Conservation (phyloP, 2,329 filamentous ascomycete genomes). For the Arthrobotrys iridis region DNA sequence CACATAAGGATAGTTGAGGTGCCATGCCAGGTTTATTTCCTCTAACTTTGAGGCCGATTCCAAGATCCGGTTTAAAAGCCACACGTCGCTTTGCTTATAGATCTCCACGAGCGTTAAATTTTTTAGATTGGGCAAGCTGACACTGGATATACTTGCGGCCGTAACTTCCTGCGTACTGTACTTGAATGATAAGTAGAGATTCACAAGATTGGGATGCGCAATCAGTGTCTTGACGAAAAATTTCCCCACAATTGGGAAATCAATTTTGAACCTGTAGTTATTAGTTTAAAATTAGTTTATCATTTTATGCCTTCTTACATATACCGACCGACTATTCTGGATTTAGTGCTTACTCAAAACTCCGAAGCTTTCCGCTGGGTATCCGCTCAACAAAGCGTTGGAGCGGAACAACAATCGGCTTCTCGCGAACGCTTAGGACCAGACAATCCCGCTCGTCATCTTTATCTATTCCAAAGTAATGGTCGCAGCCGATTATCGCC, state of each 20-base stretch:
- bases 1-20: neutral
- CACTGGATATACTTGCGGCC: neutral
- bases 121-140: constrained; percentile 23
- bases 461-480: neutral
- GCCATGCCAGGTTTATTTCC: neutral
- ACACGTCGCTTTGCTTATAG: neutral
- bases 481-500: neutral
- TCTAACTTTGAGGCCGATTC: neutral
- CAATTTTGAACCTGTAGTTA: constrained; percentile 11
- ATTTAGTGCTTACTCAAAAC: constrained; percentile 24
- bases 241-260: neutral
- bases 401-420: neutral
- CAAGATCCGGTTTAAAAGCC: constrained; percentile 5
- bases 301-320: too few relatives aligned
- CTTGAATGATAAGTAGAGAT: constrained; percentile 17
- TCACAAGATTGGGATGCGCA: constrained; percentile 14
- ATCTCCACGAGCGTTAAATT: constrained; percentile 2
- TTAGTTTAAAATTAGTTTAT: neutral
- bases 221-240: neutral
- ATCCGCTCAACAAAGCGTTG: constrained; percentile 16
- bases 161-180: neutral
- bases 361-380: constrained; percentile 1
- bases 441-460: neutral
- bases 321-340: neutral
- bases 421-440: neutral